These are phyloP conservation scores for Laburnicola sp. DNA, from an alignment of 2,329 filamentous ascomycete species.

Conservation along the genomic window DNA sequence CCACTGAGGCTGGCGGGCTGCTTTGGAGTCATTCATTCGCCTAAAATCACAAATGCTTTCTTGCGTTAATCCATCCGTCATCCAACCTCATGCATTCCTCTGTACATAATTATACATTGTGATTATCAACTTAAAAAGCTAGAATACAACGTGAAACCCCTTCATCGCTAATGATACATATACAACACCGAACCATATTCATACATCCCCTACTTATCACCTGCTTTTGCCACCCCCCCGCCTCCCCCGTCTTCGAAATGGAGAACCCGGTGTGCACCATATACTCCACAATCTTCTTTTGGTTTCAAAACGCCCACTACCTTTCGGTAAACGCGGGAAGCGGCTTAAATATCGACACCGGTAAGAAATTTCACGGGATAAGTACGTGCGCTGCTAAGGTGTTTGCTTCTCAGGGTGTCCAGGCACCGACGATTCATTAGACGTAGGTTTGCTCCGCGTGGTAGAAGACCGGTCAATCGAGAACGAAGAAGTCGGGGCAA, in stretches of 20 bases:
- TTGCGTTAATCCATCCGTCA: too few species aligned
- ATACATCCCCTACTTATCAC: background rate
- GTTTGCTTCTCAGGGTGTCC: background rate
- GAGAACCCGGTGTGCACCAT: background rate
- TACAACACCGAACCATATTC: too few species aligned
- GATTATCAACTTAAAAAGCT: too few species aligned
- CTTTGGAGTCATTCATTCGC: too few species aligned
- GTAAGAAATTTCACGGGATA: background rate
- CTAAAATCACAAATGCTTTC: too few species aligned
- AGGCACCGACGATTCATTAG: background rate
- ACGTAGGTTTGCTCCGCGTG: background rate
- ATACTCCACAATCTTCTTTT: background rate
- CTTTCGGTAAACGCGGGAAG: background rate
- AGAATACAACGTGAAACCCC: too few species aligned
- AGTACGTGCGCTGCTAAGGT: background rate
- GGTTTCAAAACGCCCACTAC: constrained; percentile 2
- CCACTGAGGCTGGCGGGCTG: too few species aligned
- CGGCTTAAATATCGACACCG: background rate
- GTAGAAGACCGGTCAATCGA: background rate
- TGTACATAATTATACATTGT: too few species aligned
- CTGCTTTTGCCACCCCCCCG: background rate
- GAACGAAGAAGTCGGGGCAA: background rate
- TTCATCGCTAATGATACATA: too few species aligned
- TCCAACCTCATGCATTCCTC: too few species aligned
- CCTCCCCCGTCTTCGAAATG: background rate